Percentiles rank a stretch among this genome's conserved stretches.
phyloP scores from a whole-genome alignment of 106 monocot species.

The Ottelia alismoides region DNA sequence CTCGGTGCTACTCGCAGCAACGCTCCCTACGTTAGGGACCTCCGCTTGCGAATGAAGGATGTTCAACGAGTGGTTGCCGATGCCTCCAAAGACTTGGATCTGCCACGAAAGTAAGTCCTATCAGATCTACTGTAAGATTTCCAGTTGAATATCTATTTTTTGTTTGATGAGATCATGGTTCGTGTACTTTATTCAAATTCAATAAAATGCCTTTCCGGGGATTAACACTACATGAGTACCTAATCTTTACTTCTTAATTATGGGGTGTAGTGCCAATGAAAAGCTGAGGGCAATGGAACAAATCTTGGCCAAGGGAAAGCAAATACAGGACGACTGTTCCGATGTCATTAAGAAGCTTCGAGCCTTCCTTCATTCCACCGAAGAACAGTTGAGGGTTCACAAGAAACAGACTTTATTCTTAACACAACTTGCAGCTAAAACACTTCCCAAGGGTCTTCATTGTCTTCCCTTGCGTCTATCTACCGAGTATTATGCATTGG shows the following conservation, averaged over 20 bases:
- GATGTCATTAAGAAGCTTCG: constrained; percentile 32
- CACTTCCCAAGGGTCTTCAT: constrained; percentile 64
- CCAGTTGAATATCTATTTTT: too few species aligned
- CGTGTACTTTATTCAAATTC: too few species aligned
- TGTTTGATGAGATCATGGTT: too few species aligned
- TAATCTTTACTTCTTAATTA: too few species aligned
- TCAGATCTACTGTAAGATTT: too few species aligned
- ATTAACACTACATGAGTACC: too few species aligned
- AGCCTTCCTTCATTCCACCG: constrained; percentile 28
- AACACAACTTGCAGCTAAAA: constrained; percentile 57
- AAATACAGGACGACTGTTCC: constrained; percentile 37
- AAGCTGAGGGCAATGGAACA: constrained; percentile 51
- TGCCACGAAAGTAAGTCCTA: constrained; percentile 73
- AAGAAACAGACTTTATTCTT: constrained; percentile 37
- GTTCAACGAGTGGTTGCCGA: constrained; percentile 70
- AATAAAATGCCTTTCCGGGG: too few species aligned
- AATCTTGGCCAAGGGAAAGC: constrained; percentile 33
- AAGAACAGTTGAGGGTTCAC: constrained; percentile 28
- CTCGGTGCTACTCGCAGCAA: constrained; percentile 50
- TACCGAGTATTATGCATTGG: constrained; percentile 35
- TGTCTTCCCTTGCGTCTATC: constrained; percentile 65
- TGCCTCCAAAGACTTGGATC: constrained; percentile 74
- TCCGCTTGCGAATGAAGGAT: constrained; percentile 52
- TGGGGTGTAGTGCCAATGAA: constrained; percentile 37
- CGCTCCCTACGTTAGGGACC: constrained; percentile 55